Base-by-base conservation (phyloP, 352 stramenopile genomes). In the Phytophthora boehmeriae region DNA sequence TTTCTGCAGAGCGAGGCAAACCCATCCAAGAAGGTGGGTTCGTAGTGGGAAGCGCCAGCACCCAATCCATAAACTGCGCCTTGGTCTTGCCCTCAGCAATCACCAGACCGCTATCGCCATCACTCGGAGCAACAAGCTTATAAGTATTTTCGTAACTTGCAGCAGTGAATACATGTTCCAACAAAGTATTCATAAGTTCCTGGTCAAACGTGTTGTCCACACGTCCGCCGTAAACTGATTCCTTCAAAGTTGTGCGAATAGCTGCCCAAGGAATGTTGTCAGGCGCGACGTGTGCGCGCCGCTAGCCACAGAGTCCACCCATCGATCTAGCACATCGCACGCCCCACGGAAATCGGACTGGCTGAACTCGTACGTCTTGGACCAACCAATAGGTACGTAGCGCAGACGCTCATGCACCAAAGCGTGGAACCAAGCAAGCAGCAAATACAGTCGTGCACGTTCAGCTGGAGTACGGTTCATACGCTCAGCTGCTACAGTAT, bases 361-460 rank as follows among this genome's bases (percentile, higher is more conserved):
- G 43, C 92, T 99, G 71, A 99, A 99, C 63, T 99, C 98, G 73
- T 99, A 99, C 14, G 80, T 84, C 64, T 99, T 98, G 17, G 92
- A 98, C 97, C 97, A 99, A 14, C 98, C 98, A 27, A 98, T 86
- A 20, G 98, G 97, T 13, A 97, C 93, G 73, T 99, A 99, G 8
- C 97, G 92, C 43, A 99, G 75, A 11, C 98, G 87, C 74, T 99
- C 98, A 68, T 99, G 93, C 34, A 99, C 91, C 10, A 99, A 85
- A 0, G 98, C 97, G 68, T 99, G 98, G 55, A 99, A 96, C 96
- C 97, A 99, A 34, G 96, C 89, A 27, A 99, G 78, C 20, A 99
- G 73, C 54, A 99, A 75, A 68, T 99, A 99, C 25, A 99, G 69
- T 4, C 97, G 86, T 71, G 78, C 80, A 50, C 95, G 86, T 51